These are phyloP conservation scores for Hagleromyces aurorensis DNA, from an alignment of 805 yeast species.

Conservation along the genomic window DNA sequence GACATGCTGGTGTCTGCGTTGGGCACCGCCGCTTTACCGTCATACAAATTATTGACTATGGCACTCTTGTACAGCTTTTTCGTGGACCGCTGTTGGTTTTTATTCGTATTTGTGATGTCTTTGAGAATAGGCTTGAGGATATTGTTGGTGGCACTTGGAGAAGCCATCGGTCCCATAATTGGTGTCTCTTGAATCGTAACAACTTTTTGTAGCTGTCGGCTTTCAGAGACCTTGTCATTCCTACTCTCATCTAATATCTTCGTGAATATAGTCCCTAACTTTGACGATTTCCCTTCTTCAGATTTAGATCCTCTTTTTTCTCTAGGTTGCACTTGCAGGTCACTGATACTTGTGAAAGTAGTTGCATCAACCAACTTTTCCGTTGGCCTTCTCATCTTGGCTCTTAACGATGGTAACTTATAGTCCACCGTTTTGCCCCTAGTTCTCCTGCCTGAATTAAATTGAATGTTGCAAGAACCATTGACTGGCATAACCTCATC, in stretches of 20 bases:
- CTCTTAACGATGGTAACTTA: conserved; percentile 56
- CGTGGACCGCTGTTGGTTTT: conserved; percentile 9
- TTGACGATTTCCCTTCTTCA: conserved; percentile 3
- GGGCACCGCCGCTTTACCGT: conserved; percentile 11
- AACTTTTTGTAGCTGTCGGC: not conserved
- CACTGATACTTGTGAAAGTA: conserved; percentile 30
- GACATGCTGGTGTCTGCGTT: conserved; percentile 7
- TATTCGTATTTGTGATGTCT: conserved; percentile 17
- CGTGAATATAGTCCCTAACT: not conserved
- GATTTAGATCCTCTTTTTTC: conserved; percentile 6
- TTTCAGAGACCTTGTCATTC: not conserved
- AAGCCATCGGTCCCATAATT: too few relatives aligned
- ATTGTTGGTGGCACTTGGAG: too few relatives aligned
- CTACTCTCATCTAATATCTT: not conserved
- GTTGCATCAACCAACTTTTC: conserved; percentile 57
- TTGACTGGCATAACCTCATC: conserved; percentile 36
- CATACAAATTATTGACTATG: conserved; percentile 25
- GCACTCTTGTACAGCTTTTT: conserved; percentile 25
- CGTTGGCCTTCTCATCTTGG: conserved; percentile 61
- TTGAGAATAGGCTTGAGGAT: too few relatives aligned
- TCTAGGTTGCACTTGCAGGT: conserved; percentile 22
- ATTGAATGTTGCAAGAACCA: conserved; percentile 13
- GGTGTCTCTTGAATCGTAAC: not conserved
- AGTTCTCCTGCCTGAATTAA: conserved; percentile 38
- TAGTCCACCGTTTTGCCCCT: conserved; percentile 55